Evolutionary conservation across 2,329 filamentous ascomycete genomes (phyloP).

Genomic region (Pestalotiopsis sp.): DNA sequence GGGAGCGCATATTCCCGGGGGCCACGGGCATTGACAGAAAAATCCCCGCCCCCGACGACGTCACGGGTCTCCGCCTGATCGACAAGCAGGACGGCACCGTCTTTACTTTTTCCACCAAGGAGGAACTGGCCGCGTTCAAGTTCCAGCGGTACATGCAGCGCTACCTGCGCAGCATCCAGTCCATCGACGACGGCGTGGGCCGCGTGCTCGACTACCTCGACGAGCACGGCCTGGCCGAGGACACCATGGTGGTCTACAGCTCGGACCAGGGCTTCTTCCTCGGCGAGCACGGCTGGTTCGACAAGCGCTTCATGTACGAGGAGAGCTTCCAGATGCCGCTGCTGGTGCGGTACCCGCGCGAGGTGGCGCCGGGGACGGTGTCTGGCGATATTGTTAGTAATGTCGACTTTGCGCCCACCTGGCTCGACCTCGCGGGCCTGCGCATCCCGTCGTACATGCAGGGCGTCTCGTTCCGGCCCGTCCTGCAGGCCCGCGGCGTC

Average conservation of each 20-base stretch:
- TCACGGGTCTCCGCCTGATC: constrained; percentile 35
- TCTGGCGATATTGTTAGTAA: constrained; percentile 54
- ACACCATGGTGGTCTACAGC: constrained; percentile 56
- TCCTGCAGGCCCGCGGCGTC: constrained; percentile 34
- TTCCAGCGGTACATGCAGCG: constrained; percentile 60
- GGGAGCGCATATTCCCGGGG: constrained; percentile 33
- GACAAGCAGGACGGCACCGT: constrained; percentile 47
- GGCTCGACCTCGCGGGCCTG: constrained; percentile 46
- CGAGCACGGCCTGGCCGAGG: constrained; percentile 39
- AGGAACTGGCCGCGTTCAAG: constrained; percentile 54
- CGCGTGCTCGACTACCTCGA: constrained; percentile 50
- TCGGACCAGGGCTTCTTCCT: constrained; percentile 60
- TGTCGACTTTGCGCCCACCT: constrained; percentile 56
- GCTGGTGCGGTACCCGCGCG: constrained; percentile 46
- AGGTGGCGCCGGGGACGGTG: constrained; percentile 40
- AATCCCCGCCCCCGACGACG: constrained; percentile 20
- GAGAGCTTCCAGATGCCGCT: constrained; percentile 61
- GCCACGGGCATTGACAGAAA: constrained; percentile 29
- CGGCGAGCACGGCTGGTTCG: constrained; percentile 60
- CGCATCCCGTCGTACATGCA: constrained; percentile 53
- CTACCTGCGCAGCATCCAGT: constrained; percentile 54
- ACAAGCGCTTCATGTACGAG: constrained; percentile 62
- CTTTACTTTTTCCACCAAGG: constrained; percentile 44
- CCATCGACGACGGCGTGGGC: constrained; percentile 55
- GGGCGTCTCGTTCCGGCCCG: constrained; percentile 42